Base-by-base conservation (phyloP, 345 rosid species). In the Microthlaspi erraticum region DNA sequence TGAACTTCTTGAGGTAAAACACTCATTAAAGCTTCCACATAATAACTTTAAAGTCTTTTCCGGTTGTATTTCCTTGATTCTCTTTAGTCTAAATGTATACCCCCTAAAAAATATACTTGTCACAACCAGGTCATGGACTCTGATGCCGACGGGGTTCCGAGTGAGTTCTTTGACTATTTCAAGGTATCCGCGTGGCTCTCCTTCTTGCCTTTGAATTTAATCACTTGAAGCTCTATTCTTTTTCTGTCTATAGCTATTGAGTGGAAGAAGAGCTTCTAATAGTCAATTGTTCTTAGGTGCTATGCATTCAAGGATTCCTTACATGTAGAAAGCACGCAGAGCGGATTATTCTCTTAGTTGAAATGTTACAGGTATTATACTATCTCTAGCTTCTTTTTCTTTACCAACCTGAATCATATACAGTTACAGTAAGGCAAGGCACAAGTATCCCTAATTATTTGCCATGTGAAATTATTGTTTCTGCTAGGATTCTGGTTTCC, bases 81-180 rank as follows among this genome's bases (percentile, higher is more conserved):
- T 26, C 46, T 41, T 42, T 13, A 32, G 39, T 49, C 63, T 4
- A 49, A 17, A 2, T 31, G 20, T 72, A 62, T 49, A 14, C 8
- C 3, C 26, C 38, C 32, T 5, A 64, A 16, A 48, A 11, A 46
- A 36, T 31, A 34, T 9, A 41, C 55, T 59, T 18, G 63, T 58
- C 62, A 50, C 45, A 56, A 44, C 68, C 72, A 95, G 99, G 98
- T 95, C 66, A 95, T 95, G 99, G 99, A 95, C 78, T 95, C 99
- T 78, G 99, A 95, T 80, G 99, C 98, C 6, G 98, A 95, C 78
- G 99, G 99, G 79, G 77, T 89, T 79, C 99, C 99, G 45, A 95
- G 99, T 77, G 99, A 95, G 84, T 92, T 91, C 84, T 95, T 95
- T 74, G 98, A 95, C 83, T 95, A 95, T 83, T 95, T 92, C 70